phyloP scores from a whole-genome alignment of 1,284 basidiomycete genomes.

The Ganoderma leucocontextum region DNA sequence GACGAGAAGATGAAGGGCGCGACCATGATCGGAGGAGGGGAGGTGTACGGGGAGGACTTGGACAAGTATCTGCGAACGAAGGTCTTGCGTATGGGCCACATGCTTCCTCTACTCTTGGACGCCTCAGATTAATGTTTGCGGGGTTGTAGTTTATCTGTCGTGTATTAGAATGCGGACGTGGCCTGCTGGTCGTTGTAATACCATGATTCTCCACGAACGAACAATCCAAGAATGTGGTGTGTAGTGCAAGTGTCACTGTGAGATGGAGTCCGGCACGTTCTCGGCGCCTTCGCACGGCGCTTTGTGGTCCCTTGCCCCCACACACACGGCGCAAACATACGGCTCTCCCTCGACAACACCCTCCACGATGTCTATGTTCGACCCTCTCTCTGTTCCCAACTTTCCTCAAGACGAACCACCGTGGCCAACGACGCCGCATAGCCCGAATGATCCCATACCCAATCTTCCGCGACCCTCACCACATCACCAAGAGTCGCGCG shows the following conservation, averaged over 20 bases:
- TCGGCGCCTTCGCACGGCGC: not conserved
- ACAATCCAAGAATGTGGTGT: not conserved
- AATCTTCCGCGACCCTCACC: slow-evolving; percentile 48
- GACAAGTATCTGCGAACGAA: slow-evolving; percentile 98
- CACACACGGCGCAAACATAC: not conserved
- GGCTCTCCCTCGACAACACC: slow-evolving; percentile 13
- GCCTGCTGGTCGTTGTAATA: not conserved
- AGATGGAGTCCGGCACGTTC: not conserved
- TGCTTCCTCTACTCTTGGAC: slow-evolving; percentile 67
- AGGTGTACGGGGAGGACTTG: slow-evolving; percentile 86
- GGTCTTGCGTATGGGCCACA: slow-evolving; percentile 96
- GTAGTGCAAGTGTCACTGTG: not conserved
- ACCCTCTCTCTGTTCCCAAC: slow-evolving; percentile 47
- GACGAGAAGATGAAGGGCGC: slow-evolving; percentile 69
- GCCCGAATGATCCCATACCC: slow-evolving; percentile 49
- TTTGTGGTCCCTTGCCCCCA: not conserved
- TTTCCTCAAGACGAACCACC: slow-evolving; percentile 48
- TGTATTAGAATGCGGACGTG: not conserved
- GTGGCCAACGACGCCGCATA: slow-evolving; percentile 54
- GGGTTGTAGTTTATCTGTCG: slow-evolving; percentile 2
- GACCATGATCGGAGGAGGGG: slow-evolving; percentile 86
- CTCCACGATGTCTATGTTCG: slow-evolving; percentile 44
- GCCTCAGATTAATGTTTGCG: slow-evolving; percentile 20
- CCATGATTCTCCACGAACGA: not conserved
- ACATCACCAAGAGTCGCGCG: slow-evolving; percentile 29